Evolutionary conservation across 495 filamentous ascomycete genomes (phyloP).

Genomic region (Stereocaulon alpinum): DNA sequence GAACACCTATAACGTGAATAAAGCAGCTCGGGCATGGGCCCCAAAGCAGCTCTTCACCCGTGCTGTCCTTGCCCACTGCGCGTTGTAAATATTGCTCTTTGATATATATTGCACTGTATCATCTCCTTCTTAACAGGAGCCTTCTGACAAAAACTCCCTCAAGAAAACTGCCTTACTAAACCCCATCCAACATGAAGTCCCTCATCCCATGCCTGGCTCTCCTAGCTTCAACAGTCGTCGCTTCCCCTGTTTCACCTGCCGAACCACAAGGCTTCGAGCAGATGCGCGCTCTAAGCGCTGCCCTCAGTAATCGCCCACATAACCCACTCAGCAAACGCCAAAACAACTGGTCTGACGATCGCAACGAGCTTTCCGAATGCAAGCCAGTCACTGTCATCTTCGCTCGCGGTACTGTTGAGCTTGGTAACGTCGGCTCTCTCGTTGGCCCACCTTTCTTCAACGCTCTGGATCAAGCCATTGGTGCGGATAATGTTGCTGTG

Average conservation of each 20-base stretch:
- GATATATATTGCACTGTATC: neutral
- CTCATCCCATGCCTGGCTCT: conserved; percentile 23
- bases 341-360: conserved; percentile 15
- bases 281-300: conserved; percentile 5
- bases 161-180: neutral
- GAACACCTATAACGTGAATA: neutral
- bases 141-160: neutral
- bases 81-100: neutral
- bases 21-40: neutral
- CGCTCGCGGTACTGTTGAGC: conserved; percentile 33
- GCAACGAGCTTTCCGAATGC: conserved; percentile 31
- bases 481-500: conserved; percentile 34
- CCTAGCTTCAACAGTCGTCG: conserved; percentile 18
- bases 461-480: conserved; percentile 32
- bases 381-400: conserved; percentile 33
- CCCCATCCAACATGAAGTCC: conserved; percentile 23
- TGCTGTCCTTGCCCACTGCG: neutral
- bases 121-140: neutral
- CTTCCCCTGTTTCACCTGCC: conserved; percentile 6
- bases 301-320: conserved; percentile 3
- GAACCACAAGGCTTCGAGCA: conserved; percentile 10
- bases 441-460: conserved; percentile 45
- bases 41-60: neutral
- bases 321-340: conserved; percentile 9
- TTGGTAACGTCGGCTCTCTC: conserved; percentile 46